Evolutionary conservation across 495 filamentous ascomycete species (phyloP).

Genomic region (Podospora anserina): DNA sequence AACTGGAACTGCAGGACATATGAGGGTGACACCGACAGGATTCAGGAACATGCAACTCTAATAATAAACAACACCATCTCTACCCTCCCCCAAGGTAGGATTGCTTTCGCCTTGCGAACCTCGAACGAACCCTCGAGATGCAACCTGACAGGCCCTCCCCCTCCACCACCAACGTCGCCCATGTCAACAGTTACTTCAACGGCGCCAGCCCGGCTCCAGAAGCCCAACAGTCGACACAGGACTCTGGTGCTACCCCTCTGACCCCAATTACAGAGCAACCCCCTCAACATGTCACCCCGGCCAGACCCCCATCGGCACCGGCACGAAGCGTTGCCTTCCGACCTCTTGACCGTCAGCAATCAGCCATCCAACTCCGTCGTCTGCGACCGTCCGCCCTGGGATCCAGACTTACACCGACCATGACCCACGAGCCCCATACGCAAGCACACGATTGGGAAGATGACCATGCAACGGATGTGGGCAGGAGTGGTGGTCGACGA

Average conservation of each 20-base stretch:
- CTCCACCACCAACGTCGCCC: neutral
- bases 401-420: neutral
- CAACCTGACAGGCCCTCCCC: neutral
- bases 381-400: constrained; percentile 9
- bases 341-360: constrained; percentile 13
- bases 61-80: neutral
- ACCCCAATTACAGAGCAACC: neutral
- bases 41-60: neutral
- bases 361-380: constrained; percentile 23
- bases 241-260: neutral
- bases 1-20: no score
- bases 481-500: constrained; percentile 7
- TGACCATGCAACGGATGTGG: neutral
- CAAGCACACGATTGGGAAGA: constrained; percentile 6
- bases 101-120: neutral
- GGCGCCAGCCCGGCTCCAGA: neutral
- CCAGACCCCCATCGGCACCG: neutral
- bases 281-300: neutral
- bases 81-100: neutral
- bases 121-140: neutral
- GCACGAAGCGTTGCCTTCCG: constrained; percentile 3
- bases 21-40: no score
- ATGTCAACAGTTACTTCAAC: neutral
- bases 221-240: neutral
- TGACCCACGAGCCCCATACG: constrained; percentile 1